Evolutionary conservation across 495 filamentous ascomycete species (phyloP).

Genomic region (Neurospora tetrasperma): DNA sequence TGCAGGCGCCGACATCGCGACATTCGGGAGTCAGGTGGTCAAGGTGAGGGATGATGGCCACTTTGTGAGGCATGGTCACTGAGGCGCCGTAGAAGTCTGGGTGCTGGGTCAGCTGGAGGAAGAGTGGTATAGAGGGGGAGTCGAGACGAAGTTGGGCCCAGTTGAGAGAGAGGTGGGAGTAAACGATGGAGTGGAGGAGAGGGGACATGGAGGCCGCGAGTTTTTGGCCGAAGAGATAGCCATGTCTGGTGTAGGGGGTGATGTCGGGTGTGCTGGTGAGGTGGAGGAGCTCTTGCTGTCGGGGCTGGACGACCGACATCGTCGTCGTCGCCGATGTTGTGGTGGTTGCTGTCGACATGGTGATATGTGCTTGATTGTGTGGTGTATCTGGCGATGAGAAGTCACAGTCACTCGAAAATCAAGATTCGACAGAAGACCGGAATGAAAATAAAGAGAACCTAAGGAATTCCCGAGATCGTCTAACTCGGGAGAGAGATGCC

Average conservation of each 20-base stretch:
- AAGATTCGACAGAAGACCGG: not conserved
- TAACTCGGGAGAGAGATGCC: not conserved
- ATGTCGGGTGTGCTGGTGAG: slow-evolving; percentile 4
- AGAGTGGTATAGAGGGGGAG: slow-evolving; percentile 37
- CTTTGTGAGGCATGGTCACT: slow-evolving; percentile 69
- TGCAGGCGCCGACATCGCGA: slow-evolving; percentile 58
- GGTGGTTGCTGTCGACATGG: not conserved
- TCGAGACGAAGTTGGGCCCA: slow-evolving; percentile 52
- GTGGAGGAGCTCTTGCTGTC: not conserved
- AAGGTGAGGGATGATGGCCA: slow-evolving; percentile 56
- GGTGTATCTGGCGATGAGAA: not conserved
- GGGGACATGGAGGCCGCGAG: slow-evolving; percentile 60
- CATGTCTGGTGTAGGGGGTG: slow-evolving; percentile 34
- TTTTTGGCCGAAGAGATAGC: slow-evolving; percentile 46
- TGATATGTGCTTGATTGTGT: not conserved
- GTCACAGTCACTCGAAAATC: not conserved
- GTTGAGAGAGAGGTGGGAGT: slow-evolving; percentile 44
- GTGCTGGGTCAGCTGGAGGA: slow-evolving; percentile 22
- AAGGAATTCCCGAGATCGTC: not conserved
- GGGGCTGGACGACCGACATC: not conserved
- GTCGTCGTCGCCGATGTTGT: not conserved
- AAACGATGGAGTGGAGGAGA: slow-evolving; percentile 56
- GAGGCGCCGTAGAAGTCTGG: slow-evolving; percentile 39
- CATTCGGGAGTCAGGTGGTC: slow-evolving; percentile 60
- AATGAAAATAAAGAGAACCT: not conserved